Conservation (phyloP, 257 asterid species). For the Solanum sitiens region DNA sequence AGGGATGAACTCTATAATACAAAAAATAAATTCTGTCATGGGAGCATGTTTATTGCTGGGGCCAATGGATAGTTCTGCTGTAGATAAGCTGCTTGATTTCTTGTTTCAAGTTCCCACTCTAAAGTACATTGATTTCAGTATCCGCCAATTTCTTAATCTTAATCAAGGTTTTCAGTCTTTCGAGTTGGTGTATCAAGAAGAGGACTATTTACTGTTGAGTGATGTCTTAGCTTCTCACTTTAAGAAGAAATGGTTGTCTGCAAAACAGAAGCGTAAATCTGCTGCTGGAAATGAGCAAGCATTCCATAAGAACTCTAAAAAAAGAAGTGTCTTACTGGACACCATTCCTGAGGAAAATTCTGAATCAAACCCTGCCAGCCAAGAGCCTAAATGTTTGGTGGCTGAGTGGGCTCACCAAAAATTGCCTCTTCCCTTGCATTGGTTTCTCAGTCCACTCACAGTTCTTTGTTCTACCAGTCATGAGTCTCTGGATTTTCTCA, state of each 20-base stretch:
- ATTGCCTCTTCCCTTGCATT: conserved; percentile 77
- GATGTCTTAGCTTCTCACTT: conserved; percentile 62
- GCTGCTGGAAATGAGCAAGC: conserved; percentile 8
- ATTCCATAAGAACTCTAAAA: conserved; percentile 19
- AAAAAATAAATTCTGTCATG: conserved; percentile 44
- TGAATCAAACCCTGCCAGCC: conserved; percentile 6
- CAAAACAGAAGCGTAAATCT: conserved; percentile 38
- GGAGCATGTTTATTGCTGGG: conserved; percentile 49
- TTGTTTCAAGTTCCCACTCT: conserved; percentile 56
- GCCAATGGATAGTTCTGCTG: conserved; percentile 35
- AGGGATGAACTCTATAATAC: conserved; percentile 17
- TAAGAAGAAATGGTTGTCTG: conserved; percentile 60
- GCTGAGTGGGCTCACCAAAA: conserved; percentile 83
- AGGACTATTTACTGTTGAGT: conserved; percentile 44
- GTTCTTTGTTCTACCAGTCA: conserved; percentile 16
- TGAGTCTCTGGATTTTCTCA: conserved; percentile 24
- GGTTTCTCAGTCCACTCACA: conserved; percentile 91
- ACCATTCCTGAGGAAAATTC: conserved; percentile 63
- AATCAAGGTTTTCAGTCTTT: conserved; percentile 26
- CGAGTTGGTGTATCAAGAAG: conserved; percentile 56
- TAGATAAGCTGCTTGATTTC: conserved; percentile 47
- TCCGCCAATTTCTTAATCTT: conserved; percentile 31
- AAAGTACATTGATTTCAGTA: conserved; percentile 42
- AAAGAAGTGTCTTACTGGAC: conserved; percentile 31
- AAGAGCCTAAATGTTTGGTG: conserved; percentile 34